Base-by-base conservation (phyloP, 2,329 filamentous ascomycete species). In the Monilinia laxa region DNA sequence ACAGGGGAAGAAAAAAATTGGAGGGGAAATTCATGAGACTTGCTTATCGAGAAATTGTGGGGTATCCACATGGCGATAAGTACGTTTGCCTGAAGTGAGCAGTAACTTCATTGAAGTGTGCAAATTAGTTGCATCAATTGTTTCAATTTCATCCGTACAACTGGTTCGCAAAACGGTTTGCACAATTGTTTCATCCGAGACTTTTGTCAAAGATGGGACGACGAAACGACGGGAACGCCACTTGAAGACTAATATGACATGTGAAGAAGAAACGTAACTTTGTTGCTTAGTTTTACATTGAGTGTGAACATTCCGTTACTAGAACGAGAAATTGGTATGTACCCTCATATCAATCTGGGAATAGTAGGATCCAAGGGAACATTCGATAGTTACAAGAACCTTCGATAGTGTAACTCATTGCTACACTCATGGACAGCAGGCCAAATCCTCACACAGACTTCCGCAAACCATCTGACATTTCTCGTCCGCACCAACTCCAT, bases 401-500 rank as follows among this genome's bases (percentile, higher is more conserved):
- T 49, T 59, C 58, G 9, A 51, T 52, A 7, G 58, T 62, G 58
- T 51, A 38, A 62, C 47, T 16, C 28, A 2, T 14, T 62, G 58
- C 45, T 62, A 62, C 45, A 62, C 42, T 62, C 45, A 62, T 62
- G 53, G 9, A 90, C 71, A 72, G 53, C 71, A 73, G 59, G 70
- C 66, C 40, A 73, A 67, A 7, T 68, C 64, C 58, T 72, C 69
- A 66, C 71, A 72, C 4, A 70, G 42, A 49, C 64, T 68, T 23
- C 71, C 71, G 56, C 71, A 71, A 62, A 35, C 64, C 53, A 71
- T 70, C 52, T 67, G 62, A 66, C 71, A 72, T 51, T 67, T 68
- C 31, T 38, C 57, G 20, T 65, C 45, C 53, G 51, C 62, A 40
- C 55, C 64, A 45, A 57, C 62, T 11, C 52, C 55, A 40, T 67